These are phyloP conservation scores for Leccinum griseonigrum DNA, from an alignment of 1,284 basidiomycete species.

Conservation along the genomic window DNA sequence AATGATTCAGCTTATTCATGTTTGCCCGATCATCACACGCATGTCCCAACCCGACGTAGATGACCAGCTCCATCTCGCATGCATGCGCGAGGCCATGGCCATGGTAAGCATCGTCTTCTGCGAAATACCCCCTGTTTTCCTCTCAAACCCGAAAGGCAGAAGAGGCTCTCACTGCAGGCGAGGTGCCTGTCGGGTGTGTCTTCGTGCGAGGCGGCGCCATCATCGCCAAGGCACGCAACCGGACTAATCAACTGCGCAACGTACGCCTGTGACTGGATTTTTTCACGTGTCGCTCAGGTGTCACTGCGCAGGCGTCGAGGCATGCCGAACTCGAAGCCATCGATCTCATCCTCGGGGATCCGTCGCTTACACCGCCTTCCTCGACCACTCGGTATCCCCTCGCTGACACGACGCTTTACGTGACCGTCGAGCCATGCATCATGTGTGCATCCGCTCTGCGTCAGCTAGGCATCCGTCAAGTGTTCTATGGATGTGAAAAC, in stretches of 20 bases:
- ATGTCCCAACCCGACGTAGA: slow-evolving; percentile 3
- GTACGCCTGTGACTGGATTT: slow-evolving; percentile 43
- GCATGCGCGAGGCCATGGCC: slow-evolving; percentile 55
- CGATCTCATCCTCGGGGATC: slow-evolving; percentile 77
- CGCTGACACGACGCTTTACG: slow-evolving; percentile 84
- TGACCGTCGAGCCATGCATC: slow-evolving; percentile 98
- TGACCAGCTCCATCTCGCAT: slow-evolving; percentile 31
- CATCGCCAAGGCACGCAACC: slow-evolving; percentile 87
- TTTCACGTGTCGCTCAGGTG: neutral
- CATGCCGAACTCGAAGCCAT: slow-evolving; percentile 99
- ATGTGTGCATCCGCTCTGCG: slow-evolving; percentile 98
- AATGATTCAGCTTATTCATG: neutral
- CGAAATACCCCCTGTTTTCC: neutral
- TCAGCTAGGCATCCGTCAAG: slow-evolving; percentile 89
- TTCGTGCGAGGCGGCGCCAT: slow-evolving; percentile 79
- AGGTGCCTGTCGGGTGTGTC: slow-evolving; percentile 97
- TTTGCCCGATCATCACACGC: slow-evolving; percentile 4
- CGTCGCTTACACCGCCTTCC: slow-evolving; percentile 50
- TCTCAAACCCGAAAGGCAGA: slow-evolving; percentile 52
- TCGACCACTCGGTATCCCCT: slow-evolving; percentile 57
- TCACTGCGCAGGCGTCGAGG: slow-evolving; percentile 76
- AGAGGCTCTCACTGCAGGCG: slow-evolving; percentile 81
- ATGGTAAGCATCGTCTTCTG: slow-evolving; percentile 40
- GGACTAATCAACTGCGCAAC: slow-evolving; percentile 93
- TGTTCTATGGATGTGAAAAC: slow-evolving; percentile 94